Evolutionary conservation across 2,329 filamentous ascomycete species (phyloP), one percentile per base, ranked within the genome.

Genomic region (Zarea fungicola): DNA sequence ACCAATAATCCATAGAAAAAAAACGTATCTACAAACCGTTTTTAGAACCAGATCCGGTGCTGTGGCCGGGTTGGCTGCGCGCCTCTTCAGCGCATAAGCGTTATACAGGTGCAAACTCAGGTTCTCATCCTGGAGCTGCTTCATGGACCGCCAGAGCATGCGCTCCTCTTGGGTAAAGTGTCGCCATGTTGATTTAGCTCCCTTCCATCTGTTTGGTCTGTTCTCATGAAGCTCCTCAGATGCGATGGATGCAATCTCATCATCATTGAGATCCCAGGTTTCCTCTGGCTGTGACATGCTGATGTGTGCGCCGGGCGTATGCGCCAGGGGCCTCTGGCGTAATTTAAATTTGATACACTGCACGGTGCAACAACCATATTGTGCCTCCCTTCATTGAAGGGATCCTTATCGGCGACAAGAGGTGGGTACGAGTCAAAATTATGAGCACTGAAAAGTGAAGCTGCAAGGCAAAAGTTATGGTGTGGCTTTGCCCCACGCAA

Each of bases 101-200:
- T 93, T 89, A 68, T 88, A 95, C 5, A 96, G 70, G 67, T 96
- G 91, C 37, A 84, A 68, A 0, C 80, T 74, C 10, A 96, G 69
- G 61, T 96, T 84, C 46, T 77, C 72, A 32, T 84, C 78, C 29
- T 80, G 74, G 14, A 82, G 62, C 39, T 80, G 75, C 50, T 84
- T 77, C 48, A 95, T 70, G 7, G 84, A 82, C 5, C 75, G 70
- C 50, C 78, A 77, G 2, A 87, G 74, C 7, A 76, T 73, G 13
- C 84, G 76, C 51, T 90, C 87, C 26, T 77, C 68, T 42, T 73
- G 69, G 2, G 84, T 89, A 50, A 80, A 69, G 9, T 65, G 59
- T 47, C 71, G 72, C 89, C 90, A 96, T 55, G 83, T 84, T 28
- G 77, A 77, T 14, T 76, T 66, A 1, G 76, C 67, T 1, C 89